These are phyloP conservation scores for Eucalyptus cloeziana DNA, from an alignment of 345 rosid species.

Conservation along the genomic window DNA sequence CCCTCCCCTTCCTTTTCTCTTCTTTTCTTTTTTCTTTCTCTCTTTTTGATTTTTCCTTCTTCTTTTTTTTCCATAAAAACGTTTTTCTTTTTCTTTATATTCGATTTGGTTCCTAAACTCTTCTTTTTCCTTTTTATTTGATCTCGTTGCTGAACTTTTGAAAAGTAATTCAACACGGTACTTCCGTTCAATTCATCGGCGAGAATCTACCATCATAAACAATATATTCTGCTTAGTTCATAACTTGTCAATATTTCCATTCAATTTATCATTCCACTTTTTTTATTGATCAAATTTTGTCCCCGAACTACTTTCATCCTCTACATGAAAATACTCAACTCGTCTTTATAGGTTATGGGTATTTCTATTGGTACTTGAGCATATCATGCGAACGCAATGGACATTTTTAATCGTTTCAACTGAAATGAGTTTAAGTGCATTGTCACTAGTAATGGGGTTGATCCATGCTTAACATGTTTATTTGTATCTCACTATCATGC, in stretches of 20 bases:
- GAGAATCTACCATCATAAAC: rapidly evolving
- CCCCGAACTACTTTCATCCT: rapidly evolving
- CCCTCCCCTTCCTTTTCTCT: too few relatives aligned
- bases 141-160: too few relatives aligned
- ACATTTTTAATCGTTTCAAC: too few relatives aligned
- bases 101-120: too few relatives aligned
- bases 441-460: rapidly evolving
- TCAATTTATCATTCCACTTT: not conserved
- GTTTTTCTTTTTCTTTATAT: too few relatives aligned
- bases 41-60: too few relatives aligned
- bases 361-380: too few relatives aligned
- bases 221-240: too few relatives aligned
- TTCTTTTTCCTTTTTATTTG: too few relatives aligned
- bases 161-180: rapidly evolving
- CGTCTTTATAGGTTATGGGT: not conserved
- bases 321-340: not conserved
- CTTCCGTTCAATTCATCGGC: rapidly evolving
- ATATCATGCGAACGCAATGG: rapidly evolving
- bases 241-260: not conserved
- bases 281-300: too few relatives aligned
- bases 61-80: too few relatives aligned
- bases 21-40: too few relatives aligned
- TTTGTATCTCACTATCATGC: not conserved
- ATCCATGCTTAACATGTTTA: not conserved
- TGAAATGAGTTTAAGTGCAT: not conserved